Percentiles rank a stretch among this genome's conserved stretches.
Conservation (phyloP, 139 green algal genomes). For the Chlamydomonas incerta region DNA sequence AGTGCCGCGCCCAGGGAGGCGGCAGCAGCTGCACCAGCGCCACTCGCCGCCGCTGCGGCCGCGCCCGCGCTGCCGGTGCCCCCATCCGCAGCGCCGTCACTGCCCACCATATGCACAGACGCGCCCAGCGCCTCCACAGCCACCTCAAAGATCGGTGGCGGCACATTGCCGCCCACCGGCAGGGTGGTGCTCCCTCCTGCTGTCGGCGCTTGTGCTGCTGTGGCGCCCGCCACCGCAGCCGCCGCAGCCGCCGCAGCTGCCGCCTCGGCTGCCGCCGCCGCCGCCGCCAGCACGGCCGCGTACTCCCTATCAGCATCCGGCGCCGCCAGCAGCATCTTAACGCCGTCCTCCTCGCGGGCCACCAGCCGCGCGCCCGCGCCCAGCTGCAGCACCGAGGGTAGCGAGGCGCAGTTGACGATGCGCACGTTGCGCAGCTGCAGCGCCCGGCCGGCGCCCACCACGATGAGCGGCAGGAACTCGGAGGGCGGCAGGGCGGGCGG, state of each 20-base stretch:
- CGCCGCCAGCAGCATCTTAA: conserved; percentile 43
- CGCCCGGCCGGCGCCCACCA: conserved; percentile 79
- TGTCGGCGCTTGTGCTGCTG: background rate
- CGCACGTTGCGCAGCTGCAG: conserved; percentile 86
- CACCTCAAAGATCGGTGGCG: conserved; percentile 38
- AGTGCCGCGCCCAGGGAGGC: too few species aligned
- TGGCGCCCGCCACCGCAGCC: background rate
- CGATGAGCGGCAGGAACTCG: conserved; percentile 85
- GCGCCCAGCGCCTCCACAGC: conserved; percentile 37
- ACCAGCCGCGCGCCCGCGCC: conserved; percentile 64
- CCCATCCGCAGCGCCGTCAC: too few species aligned
- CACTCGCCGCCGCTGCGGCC: conserved; percentile 24
- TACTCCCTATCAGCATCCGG: conserved; percentile 24
- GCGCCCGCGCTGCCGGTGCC: too few species aligned
- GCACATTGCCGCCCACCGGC: too few species aligned
- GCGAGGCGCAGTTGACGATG: conserved; percentile 75
- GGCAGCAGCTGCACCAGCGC: too few species aligned
- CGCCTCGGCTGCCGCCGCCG: background rate
- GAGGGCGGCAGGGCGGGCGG: conserved; percentile 61
- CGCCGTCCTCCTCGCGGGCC: conserved; percentile 59
- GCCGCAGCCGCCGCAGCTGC: background rate
- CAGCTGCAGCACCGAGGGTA: conserved; percentile 79
- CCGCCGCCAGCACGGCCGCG: background rate
- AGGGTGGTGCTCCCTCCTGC: too few species aligned
- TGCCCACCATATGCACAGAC: conserved; percentile 42